phyloP scores from a whole-genome alignment of 1,284 basidiomycete genomes.

The Pascua guehoae region DNA sequence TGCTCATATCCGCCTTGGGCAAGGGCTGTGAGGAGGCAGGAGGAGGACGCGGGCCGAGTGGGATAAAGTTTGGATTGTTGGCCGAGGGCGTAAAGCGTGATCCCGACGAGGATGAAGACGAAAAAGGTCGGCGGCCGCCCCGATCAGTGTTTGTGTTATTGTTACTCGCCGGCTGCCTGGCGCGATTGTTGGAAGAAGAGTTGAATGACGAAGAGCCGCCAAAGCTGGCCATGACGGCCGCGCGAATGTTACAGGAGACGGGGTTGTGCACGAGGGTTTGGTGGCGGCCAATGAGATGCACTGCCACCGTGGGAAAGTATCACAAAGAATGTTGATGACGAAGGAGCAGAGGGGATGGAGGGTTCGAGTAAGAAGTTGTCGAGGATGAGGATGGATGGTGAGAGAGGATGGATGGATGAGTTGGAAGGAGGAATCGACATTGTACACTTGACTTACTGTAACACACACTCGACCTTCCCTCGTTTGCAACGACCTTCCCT shows the following conservation, averaged over 20 bases:
- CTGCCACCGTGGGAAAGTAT: conserved; percentile 24
- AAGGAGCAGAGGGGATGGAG: too few species aligned
- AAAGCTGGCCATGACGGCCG: too few species aligned
- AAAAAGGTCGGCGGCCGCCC: too few species aligned
- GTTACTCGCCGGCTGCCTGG: background rate
- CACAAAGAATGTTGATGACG: background rate
- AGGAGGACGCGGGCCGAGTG: background rate
- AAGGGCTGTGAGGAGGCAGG: background rate
- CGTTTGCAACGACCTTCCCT: background rate
- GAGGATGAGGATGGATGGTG: background rate
- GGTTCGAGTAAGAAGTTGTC: background rate
- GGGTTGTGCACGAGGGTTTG: too few species aligned
- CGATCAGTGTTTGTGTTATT: background rate
- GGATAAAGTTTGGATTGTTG: background rate
- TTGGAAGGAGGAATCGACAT: too few species aligned
- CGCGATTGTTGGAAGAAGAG: too few species aligned
- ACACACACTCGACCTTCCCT: background rate
- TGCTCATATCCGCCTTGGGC: background rate
- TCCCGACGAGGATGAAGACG: too few species aligned
- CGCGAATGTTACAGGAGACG: too few species aligned
- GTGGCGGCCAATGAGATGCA: too few species aligned
- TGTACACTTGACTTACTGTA: background rate
- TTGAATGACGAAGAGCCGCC: too few species aligned
- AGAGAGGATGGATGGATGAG: background rate
- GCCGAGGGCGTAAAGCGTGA: background rate